Base-by-base conservation (phyloP, 768 basidiomycete genomes). In the Boletus barrowsii region DNA sequence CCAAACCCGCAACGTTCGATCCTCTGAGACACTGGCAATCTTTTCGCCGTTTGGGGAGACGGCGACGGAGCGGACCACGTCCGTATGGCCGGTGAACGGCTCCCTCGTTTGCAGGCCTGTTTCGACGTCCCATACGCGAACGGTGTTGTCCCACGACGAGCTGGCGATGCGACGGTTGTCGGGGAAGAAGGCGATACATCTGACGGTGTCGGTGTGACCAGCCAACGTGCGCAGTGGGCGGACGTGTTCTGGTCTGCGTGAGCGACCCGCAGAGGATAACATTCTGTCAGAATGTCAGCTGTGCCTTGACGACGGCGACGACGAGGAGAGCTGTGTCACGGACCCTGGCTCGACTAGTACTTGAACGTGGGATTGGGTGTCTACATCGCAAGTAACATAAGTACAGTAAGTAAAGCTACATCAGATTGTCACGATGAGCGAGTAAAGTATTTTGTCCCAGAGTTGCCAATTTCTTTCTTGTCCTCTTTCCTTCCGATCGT, bases 1-100 rank as follows among this genome's bases (percentile, higher is more conserved):
- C 69, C 69, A 70, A 2, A 68, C 57, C 11, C 69, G 70, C 42
- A 70, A 40, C 0, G 67, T 67, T 1, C 63, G 56, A 46, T 70
- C 69, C 52, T 70, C 62, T 26, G 70, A 58, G 36, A 49, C 69
- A 17, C 62, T 68, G 18, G 66, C 69, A 17, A 70, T 58, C 37
- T 35, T 59, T 11, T 59, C 56, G 37, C 66, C 66, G 42, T 68
- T 53, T 35, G 66, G 68, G 0, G 68, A 66, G 60, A 68, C 68
- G 1, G 66, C 66, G 42, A 72, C 61, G 39, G 65, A 66, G 50
- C 64, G 63, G 15, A 70, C 58, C 5, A 65, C 60, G 10, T 68
- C 62, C 3, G 66, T 68, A 10, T 72, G 68, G 5, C 70, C 70
- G 0, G 59, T 57, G 41, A 68, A 29, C 5, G 67, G 58, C 0